These are phyloP conservation scores for Abrus precatorius DNA, from an alignment of 306 rosid genomes.

Conservation along the genomic window DNA sequence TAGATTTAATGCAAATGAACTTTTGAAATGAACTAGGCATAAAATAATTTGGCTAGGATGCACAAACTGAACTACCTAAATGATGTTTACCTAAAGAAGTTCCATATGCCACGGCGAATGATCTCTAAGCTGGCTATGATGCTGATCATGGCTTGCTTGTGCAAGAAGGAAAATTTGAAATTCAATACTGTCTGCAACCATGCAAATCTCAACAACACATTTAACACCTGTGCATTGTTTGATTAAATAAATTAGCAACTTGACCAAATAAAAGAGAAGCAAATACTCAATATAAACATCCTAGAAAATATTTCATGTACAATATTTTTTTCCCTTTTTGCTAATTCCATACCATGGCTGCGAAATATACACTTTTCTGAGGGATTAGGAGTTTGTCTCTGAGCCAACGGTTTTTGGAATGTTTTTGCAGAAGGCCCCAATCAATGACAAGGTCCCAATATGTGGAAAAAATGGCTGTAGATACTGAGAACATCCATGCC, in stretches of 20 bases:
- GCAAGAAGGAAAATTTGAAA: constrained; percentile 49
- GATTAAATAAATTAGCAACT: neutral
- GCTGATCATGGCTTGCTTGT: constrained; percentile 55
- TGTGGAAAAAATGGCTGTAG: constrained; percentile 61
- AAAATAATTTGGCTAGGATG: neutral
- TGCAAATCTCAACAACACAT: constrained; percentile 76
- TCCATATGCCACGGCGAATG: constrained; percentile 84
- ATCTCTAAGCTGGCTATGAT: constrained; percentile 70
- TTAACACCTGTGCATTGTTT: constrained; percentile 57
- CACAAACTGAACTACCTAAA: neutral
- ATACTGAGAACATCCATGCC: constrained; percentile 59
- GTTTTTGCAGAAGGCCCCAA: constrained; percentile 77
- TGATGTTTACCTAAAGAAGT: constrained; percentile 67
- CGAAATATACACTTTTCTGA: constrained; percentile 61
- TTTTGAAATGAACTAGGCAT: neutral
- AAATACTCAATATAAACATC: neutral
- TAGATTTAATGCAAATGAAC: neutral
- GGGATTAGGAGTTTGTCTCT: constrained; percentile 75
- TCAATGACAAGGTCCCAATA: constrained; percentile 80
- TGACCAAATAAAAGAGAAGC: neutral
- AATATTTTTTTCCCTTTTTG: neutral
- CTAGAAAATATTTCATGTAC: neutral
- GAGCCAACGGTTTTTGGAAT: constrained; percentile 71
- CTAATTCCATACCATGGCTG: constrained; percentile 62
- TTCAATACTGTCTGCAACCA: constrained; percentile 70